Evolutionary conservation across 192 early-diverging fungal species (phyloP).

Genomic region (Umbelopsis sp.): DNA sequence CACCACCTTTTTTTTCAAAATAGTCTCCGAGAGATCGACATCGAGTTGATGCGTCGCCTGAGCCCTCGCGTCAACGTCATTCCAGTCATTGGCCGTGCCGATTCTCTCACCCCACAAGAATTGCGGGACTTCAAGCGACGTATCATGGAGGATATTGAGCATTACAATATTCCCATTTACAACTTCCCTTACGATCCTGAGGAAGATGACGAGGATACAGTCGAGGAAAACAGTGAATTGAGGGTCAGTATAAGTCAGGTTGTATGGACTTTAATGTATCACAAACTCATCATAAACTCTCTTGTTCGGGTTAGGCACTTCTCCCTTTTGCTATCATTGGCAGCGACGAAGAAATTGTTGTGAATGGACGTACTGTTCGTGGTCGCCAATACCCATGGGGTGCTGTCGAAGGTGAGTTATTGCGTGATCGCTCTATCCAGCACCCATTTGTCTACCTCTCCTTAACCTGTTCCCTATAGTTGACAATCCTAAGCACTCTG

Average conservation of each 20-base stretch:
- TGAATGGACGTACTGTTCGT: conserved; percentile 87
- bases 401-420: conserved; percentile 69
- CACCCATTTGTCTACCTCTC: background rate
- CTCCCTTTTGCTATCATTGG: conserved; percentile 97
- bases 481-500: conserved; percentile 95
- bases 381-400: conserved; percentile 97
- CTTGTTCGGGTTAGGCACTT: conserved; percentile 41
- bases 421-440: background rate
- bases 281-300: background rate
- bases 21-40: conserved; percentile 91
- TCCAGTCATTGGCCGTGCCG: conserved; percentile 93
- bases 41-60: conserved; percentile 90
- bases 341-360: conserved; percentile 85
- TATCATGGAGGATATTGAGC: conserved; percentile 96
- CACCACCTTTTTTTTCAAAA: background rate
- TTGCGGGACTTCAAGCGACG: conserved; percentile 86
- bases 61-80: conserved; percentile 94
- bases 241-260: conserved; percentile 38
- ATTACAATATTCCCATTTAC: conserved; percentile 96
- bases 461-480: conserved; percentile 43
- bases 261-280: background rate
- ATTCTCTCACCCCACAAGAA: conserved; percentile 89
- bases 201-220: conserved; percentile 97
- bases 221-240: conserved; percentile 97
- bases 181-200: conserved; percentile 94